Conservation (phyloP, 306 rosid genomes). For the Glycine tomentella region DNA sequence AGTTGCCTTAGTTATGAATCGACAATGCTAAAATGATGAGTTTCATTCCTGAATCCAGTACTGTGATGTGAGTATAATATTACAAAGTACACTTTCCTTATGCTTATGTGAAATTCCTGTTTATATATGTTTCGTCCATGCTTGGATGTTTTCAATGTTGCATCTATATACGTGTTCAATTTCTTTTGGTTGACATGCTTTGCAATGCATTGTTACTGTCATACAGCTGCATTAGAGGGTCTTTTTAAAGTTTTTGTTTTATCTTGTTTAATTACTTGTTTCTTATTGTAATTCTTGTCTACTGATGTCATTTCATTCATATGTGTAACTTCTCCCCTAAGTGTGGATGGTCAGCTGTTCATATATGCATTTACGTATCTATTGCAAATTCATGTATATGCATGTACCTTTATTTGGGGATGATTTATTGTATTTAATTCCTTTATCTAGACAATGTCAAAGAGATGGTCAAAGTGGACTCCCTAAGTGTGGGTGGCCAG, state of each 20-base stretch:
- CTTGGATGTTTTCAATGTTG: conserved; percentile 1
- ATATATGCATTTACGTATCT: background rate
- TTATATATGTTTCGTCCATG: background rate
- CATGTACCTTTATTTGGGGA: background rate
- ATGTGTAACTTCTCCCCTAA: background rate
- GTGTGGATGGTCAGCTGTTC: background rate
- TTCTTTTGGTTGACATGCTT: background rate
- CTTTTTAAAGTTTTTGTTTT: background rate
- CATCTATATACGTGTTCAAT: too few relatives aligned
- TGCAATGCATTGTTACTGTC: background rate
- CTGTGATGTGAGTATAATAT: background rate
- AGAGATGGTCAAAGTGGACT: background rate
- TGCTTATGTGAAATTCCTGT: conserved; percentile 27
- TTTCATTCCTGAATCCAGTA: conserved; percentile 10
- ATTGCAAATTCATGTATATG: background rate
- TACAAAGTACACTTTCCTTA: background rate
- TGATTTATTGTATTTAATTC: background rate
- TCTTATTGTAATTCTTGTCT: background rate
- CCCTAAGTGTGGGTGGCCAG: conserved; percentile 4
- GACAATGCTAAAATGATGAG: conserved; percentile 16
- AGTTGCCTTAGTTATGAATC: conserved; percentile 12
- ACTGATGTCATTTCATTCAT: background rate
- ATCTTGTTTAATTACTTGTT: conserved; percentile 19
- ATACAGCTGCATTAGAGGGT: background rate
- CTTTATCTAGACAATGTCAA: background rate